Percentiles rank a stretch among this genome's conserved stretches.
Conservation (phyloP, 768 basidiomycete species). For the Xerocomellus chrysenteron region DNA sequence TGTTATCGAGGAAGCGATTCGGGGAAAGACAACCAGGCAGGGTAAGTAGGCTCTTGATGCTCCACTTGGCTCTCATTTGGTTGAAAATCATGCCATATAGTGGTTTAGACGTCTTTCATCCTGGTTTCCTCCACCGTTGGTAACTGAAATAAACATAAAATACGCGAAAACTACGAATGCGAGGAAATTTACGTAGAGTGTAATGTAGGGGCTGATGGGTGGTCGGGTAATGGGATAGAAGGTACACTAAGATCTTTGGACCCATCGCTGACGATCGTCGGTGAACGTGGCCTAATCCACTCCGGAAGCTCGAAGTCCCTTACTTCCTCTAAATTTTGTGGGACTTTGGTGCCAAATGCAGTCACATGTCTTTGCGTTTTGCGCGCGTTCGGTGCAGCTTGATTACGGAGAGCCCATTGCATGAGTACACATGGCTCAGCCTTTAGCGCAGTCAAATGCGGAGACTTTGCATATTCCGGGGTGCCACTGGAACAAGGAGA, state of each 20-base stretch:
- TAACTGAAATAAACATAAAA: slow-evolving; percentile 33
- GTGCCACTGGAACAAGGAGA: slow-evolving; percentile 21
- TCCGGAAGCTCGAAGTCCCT: slow-evolving; percentile 58
- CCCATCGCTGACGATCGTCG: slow-evolving; percentile 7
- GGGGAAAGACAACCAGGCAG: slow-evolving; percentile 4
- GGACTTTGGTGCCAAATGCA: slow-evolving; percentile 64
- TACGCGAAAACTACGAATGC: slow-evolving; percentile 18
- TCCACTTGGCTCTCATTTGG: neutral
- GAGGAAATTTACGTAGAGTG: slow-evolving; percentile 4
- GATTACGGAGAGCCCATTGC: slow-evolving; percentile 51
- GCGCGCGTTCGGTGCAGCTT: slow-evolving; percentile 42
- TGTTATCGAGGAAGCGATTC: slow-evolving; percentile 33
- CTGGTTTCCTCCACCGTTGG: neutral
- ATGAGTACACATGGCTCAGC: slow-evolving; percentile 39
- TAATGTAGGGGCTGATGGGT: slow-evolving; percentile 12
- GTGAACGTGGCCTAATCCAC: slow-evolving; percentile 42
- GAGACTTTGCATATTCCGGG: slow-evolving; percentile 21
- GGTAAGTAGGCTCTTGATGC: slow-evolving; percentile 6
- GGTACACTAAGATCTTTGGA: slow-evolving; percentile 1
- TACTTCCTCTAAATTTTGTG: slow-evolving; percentile 43
- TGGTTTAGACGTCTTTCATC: slow-evolving; percentile 9
- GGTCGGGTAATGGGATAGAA: slow-evolving; percentile 1
- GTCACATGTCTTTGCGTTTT: slow-evolving; percentile 53
- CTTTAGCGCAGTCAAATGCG: slow-evolving; percentile 15
- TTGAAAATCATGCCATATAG: slow-evolving; percentile 5